These are phyloP conservation scores for Kazachstania sp. DNA, from an alignment of 1,139 yeast species.

Conservation along the genomic window DNA sequence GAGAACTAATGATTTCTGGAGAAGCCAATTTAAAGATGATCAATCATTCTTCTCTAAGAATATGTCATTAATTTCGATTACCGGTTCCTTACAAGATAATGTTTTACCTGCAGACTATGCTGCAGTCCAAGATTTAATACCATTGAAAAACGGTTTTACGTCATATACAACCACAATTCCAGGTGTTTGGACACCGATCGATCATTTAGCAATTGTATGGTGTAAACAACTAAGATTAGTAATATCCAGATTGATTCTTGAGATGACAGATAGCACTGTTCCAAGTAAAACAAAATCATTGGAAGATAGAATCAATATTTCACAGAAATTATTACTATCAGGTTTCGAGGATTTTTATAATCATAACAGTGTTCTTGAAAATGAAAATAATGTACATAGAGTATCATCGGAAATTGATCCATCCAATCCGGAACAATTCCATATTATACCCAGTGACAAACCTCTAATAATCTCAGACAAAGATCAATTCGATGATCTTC, in stretches of 20 bases:
- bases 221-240: constrained; percentile 75
- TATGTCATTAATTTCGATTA: constrained; percentile 61
- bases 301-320: constrained; percentile 47
- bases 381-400: not conserved
- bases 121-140: constrained; percentile 61
- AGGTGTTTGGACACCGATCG: constrained; percentile 88
- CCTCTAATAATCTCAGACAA: not conserved
- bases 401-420: not conserved
- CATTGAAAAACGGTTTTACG: constrained; percentile 69
- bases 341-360: constrained; percentile 46
- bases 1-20: constrained; percentile 75
- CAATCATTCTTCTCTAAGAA: constrained; percentile 30
- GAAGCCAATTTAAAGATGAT: constrained; percentile 41
- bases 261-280: constrained; percentile 42
- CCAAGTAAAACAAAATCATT: constrained; percentile 44
- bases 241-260: constrained; percentile 52
- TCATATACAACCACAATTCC: constrained; percentile 84
- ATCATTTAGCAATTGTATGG: constrained; percentile 96
- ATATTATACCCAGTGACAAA: not conserved
- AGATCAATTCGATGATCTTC: not conserved
- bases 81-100: constrained; percentile 82
- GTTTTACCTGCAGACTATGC: constrained; percentile 93
- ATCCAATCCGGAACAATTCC: not conserved
- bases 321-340: constrained; percentile 45
- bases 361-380: not conserved